A percentile compares a stretch with the other conserved stretches of the same genome.
phyloP scores from a whole-genome alignment of 805 yeast genomes.

The Saturnispora kantuleensis region DNA sequence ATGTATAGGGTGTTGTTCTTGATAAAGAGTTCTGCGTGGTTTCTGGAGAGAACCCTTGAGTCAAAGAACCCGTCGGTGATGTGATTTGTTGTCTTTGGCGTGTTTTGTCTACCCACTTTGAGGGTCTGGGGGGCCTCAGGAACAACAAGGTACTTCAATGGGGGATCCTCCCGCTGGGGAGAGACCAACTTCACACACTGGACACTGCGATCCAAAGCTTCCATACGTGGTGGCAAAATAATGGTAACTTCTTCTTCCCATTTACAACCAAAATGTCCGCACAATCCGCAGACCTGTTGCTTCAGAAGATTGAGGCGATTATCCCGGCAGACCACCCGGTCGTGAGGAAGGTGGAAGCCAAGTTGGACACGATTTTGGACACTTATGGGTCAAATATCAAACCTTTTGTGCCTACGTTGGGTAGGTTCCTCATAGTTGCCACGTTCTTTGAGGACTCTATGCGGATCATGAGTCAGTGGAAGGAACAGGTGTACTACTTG shows the following conservation, averaged over 20 bases:
- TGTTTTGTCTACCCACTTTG: constrained; percentile 85
- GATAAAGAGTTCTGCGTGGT: constrained; percentile 84
- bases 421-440: constrained; percentile 83
- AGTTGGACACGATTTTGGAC: constrained; percentile 46
- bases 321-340: constrained; percentile 26
- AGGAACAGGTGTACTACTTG: constrained; percentile 78
- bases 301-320: constrained; percentile 21
- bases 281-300: constrained; percentile 6
- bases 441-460: constrained; percentile 86
- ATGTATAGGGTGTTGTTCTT: constrained; percentile 56
- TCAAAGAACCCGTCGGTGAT: constrained; percentile 88
- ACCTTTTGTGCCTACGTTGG: constrained; percentile 79
- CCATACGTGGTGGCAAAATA: not conserved
- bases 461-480: constrained; percentile 81
- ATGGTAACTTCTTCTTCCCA: not conserved
- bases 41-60: constrained; percentile 83
- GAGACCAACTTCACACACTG: constrained; percentile 67
- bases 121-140: constrained; percentile 77
- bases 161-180: constrained; percentile 51
- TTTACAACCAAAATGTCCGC: not conserved
- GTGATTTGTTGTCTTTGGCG: constrained; percentile 46
- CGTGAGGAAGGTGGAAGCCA: constrained; percentile 36
- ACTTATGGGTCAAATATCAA: constrained; percentile 41
- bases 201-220: constrained; percentile 21
- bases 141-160: constrained; percentile 61